A percentile compares a stretch with the other conserved stretches of the same genome.
phyloP scores from a whole-genome alignment of 1,139 yeast species.

The Cylindricascospora bacillispora region DNA sequence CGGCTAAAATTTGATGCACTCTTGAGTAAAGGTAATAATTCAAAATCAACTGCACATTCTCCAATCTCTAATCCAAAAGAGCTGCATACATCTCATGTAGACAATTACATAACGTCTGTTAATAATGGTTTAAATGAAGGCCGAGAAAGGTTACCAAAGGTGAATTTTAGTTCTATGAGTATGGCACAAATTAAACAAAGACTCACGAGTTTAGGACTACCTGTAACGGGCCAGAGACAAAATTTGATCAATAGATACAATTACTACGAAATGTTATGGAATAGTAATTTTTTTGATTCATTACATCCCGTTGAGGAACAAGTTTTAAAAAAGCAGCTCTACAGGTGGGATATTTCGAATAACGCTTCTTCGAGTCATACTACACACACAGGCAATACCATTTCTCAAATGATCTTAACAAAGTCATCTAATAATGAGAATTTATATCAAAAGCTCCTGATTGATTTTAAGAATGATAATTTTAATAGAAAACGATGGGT shows the following conservation, averaged over 20 bases:
- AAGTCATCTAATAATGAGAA: slow-evolving; percentile 13
- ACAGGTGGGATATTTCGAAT: slow-evolving; percentile 52
- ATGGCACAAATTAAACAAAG: slow-evolving; percentile 52
- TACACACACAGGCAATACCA: slow-evolving; percentile 9
- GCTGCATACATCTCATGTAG: slow-evolving; percentile 10
- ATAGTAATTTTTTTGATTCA: slow-evolving; percentile 67
- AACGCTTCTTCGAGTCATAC: slow-evolving; percentile 10
- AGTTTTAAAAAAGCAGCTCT: slow-evolving; percentile 41
- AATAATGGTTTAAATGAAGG: slow-evolving; percentile 7
- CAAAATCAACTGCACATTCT: background rate
- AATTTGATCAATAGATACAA: slow-evolving; percentile 61
- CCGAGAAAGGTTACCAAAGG: slow-evolving; percentile 35
- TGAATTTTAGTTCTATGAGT: slow-evolving; percentile 49
- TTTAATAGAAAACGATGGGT: slow-evolving; percentile 40
- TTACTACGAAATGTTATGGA: slow-evolving; percentile 69
- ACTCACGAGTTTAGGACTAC: slow-evolving; percentile 40
- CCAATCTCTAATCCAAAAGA: background rate
- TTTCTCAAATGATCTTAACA: slow-evolving; percentile 13
- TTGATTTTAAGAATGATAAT: slow-evolving; percentile 24
- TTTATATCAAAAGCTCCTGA: slow-evolving; percentile 11
- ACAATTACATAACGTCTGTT: slow-evolving; percentile 18
- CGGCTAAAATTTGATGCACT: background rate
- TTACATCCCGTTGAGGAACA: slow-evolving; percentile 47
- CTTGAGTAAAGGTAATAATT: background rate
- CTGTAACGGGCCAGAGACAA: slow-evolving; percentile 48